phyloP scores from a whole-genome alignment of 768 basidiomycete species.

The Pulveroboletus frians region DNA sequence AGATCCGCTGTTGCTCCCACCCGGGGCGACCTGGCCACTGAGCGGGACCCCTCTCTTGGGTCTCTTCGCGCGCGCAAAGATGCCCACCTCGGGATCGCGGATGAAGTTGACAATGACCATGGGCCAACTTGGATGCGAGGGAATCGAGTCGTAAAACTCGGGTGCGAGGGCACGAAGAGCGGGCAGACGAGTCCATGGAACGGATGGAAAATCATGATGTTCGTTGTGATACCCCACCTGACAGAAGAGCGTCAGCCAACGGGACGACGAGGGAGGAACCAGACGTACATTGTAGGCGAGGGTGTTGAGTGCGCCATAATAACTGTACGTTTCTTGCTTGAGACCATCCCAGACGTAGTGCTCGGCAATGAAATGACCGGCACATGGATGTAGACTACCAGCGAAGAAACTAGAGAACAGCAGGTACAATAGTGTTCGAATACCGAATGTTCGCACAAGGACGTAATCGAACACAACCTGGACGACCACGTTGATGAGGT shows the following conservation, averaged over 20 bases:
- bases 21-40: slow-evolving; percentile 18
- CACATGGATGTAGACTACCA: slow-evolving; percentile 91
- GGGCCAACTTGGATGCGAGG: slow-evolving; percentile 88
- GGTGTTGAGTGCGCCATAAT: slow-evolving; percentile 87
- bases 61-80: slow-evolving; percentile 85
- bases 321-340: slow-evolving; percentile 93
- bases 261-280: background rate
- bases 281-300: slow-evolving; percentile 88
- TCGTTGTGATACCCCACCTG: slow-evolving; percentile 99
- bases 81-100: slow-evolving; percentile 79
- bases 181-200: slow-evolving; percentile 92
- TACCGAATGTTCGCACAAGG: slow-evolving; percentile 48
- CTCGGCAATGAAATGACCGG: slow-evolving; percentile 97
- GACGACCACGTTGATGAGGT: slow-evolving; percentile 65
- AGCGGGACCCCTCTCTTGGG: slow-evolving; percentile 35
- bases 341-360: slow-evolving; percentile 93
- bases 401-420: slow-evolving; percentile 92
- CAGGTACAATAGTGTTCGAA: slow-evolving; percentile 67
- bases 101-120: slow-evolving; percentile 96
- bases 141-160: slow-evolving; percentile 87
- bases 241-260: background rate
- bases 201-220: slow-evolving; percentile 97
- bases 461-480: slow-evolving; percentile 71
- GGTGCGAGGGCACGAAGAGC: slow-evolving; percentile 76
- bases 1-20: slow-evolving; percentile 1